A percentile compares a stretch with the other conserved stretches of the same genome.
Conservation (phyloP, 148 eudicot species). For the Rhododendron ferrugineum region DNA sequence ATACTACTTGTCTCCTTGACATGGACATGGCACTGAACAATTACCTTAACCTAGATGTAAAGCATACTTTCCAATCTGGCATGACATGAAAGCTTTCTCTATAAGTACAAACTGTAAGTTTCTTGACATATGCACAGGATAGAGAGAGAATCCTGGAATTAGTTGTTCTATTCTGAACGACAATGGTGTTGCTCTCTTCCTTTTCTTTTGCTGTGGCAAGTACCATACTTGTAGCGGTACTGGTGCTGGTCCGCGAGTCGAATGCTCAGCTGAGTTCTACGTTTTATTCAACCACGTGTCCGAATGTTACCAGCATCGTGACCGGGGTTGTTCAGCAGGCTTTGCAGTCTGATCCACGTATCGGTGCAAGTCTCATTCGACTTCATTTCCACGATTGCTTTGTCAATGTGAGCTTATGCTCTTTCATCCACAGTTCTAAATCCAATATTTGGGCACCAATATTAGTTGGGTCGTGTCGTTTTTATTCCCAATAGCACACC, state of each 20-base stretch:
- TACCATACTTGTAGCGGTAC: neutral
- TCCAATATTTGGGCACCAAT: neutral
- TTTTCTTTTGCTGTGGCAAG: neutral
- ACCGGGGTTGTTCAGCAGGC: constrained; percentile 21
- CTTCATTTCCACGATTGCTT: constrained; percentile 45
- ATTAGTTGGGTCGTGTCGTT: neutral
- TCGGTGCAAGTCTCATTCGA: constrained; percentile 35
- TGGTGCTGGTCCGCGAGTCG: neutral
- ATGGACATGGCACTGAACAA: neutral
- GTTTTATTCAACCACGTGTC: constrained; percentile 25
- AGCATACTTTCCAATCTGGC: neutral
- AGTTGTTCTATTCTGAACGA: neutral
- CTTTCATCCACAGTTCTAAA: neutral
- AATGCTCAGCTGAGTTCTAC: constrained; percentile 21
- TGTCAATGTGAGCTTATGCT: constrained; percentile 22
- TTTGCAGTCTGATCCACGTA: constrained; percentile 27
- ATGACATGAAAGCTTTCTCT: neutral
- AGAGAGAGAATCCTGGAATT: no score
- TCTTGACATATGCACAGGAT: neutral
- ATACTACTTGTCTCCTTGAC: neutral
- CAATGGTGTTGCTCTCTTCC: neutral
- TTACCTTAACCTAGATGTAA: neutral
- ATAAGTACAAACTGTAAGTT: neutral
- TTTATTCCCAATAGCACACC: neutral
- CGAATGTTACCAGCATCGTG: constrained; percentile 26